Conservation (phyloP, 2,329 filamentous ascomycete genomes). For the Fusarium setosum region DNA sequence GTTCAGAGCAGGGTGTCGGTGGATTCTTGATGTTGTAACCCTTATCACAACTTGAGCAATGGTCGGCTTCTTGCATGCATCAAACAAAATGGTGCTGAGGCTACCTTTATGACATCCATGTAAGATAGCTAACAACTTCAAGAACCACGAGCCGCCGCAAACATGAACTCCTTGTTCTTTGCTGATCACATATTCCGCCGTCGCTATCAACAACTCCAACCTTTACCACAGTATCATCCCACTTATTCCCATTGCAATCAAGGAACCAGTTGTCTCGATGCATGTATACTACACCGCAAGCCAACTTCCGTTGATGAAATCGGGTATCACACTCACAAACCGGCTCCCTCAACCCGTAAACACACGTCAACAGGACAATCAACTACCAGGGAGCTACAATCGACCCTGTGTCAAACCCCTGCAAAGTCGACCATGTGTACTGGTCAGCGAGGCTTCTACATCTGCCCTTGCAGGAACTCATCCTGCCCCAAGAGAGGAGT, state of each 20-base stretch:
- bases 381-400: background rate
- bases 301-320: background rate
- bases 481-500: slow-evolving; percentile 30
- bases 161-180: background rate
- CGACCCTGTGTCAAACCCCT: background rate
- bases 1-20: background rate
- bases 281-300: background rate
- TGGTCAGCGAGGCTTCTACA: slow-evolving; percentile 39
- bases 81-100: slow-evolving; percentile 6
- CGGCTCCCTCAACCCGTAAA: background rate
- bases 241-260: background rate
- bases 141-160: background rate
- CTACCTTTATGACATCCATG: background rate
- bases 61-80: slow-evolving; percentile 24
- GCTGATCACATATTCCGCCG: background rate
- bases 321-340: background rate
- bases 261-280: background rate
- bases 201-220: background rate
- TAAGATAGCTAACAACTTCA: background rate
- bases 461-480: slow-evolving; percentile 41
- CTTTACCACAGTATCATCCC: background rate
- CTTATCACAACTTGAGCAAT: slow-evolving; percentile 10
- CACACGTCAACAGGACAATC: background rate
- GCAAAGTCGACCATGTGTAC: slow-evolving; percentile 35
- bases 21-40: slow-evolving; percentile 8